Evolutionary conservation across 1,139 yeast genomes (phyloP).

Genomic region (Magnusiomyces fungicola): DNA sequence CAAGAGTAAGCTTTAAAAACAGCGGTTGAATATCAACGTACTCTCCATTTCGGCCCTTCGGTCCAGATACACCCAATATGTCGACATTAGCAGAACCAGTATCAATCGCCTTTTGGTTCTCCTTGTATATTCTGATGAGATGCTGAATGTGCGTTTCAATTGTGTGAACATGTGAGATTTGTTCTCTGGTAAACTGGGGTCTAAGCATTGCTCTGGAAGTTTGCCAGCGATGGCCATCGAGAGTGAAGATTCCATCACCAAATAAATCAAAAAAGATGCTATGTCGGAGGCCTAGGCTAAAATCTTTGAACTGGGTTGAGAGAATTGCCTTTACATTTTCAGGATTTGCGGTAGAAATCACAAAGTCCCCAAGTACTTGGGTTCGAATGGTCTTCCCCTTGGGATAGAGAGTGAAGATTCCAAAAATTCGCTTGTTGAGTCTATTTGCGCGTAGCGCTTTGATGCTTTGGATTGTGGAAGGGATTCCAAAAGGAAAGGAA

Average conservation of each 20-base stretch:
- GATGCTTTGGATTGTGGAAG: neutral
- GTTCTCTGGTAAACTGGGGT: slow-evolving; percentile 52
- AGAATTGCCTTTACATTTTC: slow-evolving; percentile 35
- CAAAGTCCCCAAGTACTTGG: slow-evolving; percentile 9
- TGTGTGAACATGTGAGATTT: slow-evolving; percentile 42
- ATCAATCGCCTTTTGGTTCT: slow-evolving; percentile 9
- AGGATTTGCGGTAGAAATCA: slow-evolving; percentile 40
- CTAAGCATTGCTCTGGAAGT: slow-evolving; percentile 51
- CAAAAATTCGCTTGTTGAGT: neutral
- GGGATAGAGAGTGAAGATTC: neutral
- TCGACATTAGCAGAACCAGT: neutral
- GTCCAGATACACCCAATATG: slow-evolving; percentile 10
- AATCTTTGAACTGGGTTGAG: slow-evolving; percentile 41
- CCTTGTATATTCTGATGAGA: slow-evolving; percentile 33
- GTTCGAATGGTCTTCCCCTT: slow-evolving; percentile 3
- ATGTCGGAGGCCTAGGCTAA: slow-evolving; percentile 45
- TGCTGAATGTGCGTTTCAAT: slow-evolving; percentile 42
- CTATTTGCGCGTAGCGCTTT: neutral
- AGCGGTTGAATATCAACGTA: slow-evolving; percentile 43
- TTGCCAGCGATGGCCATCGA: slow-evolving; percentile 49
- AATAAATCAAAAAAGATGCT: slow-evolving; percentile 38
- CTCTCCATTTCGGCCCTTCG: slow-evolving; percentile 18
- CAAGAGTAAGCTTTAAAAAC: slow-evolving; percentile 47
- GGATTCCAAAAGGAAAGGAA: slow-evolving; percentile 9
- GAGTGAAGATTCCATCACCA: slow-evolving; percentile 52